Evolutionary conservation across 2,329 filamentous ascomycete genomes (phyloP), one percentile per base, ranked within the genome.

Genomic region (Trichoderma polysporum): DNA sequence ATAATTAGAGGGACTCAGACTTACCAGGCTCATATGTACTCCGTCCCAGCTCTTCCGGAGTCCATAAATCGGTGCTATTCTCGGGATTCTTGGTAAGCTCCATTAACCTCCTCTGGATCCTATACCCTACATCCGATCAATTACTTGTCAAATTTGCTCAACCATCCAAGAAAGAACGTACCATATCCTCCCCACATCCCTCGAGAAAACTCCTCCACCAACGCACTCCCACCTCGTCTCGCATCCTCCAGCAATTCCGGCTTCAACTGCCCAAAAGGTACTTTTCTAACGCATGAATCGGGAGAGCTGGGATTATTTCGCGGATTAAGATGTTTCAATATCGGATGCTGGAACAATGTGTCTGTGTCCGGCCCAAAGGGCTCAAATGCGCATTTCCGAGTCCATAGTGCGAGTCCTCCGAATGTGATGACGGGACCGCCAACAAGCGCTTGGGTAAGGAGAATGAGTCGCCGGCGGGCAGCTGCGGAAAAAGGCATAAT

Each of bases 181-280:
- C 57, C 57, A 17, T 49, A 60, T 27, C 57, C 39, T 8, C 27
- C 57, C 57, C 57, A 60, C 57, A 60, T 60, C 19, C 39, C 57
- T 31, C 57, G 29, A 15, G 57, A 47, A 60, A 49, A 60, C 57
- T 49, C n/a, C 19, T 35, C 41, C 4, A 60, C 39, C 12, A 60
- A 22, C 2, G 57, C 57, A 35, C 57, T 27, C 29, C 57, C 57
- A 3, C 57, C 57, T 10, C 31, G 41, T 35, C 17, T 49, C 15
- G 57, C 57, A 25, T 52, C 57, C 12, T 60, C 39, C 19, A 60
- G 29, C 29, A 60, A 13, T 41, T 49, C 57, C 10, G 29, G 57
- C 29, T 13, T 60, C 41, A 60, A 9, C 41, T 25, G 8, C 29
- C 25, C 39, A 49, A 60, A 60, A 7, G 57, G 57, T 8, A 47